A percentile compares a stretch with the other conserved stretches of the same genome.
phyloP scores from a whole-genome alignment of 805 yeast species.

The Kodamaea jinghongensis region DNA sequence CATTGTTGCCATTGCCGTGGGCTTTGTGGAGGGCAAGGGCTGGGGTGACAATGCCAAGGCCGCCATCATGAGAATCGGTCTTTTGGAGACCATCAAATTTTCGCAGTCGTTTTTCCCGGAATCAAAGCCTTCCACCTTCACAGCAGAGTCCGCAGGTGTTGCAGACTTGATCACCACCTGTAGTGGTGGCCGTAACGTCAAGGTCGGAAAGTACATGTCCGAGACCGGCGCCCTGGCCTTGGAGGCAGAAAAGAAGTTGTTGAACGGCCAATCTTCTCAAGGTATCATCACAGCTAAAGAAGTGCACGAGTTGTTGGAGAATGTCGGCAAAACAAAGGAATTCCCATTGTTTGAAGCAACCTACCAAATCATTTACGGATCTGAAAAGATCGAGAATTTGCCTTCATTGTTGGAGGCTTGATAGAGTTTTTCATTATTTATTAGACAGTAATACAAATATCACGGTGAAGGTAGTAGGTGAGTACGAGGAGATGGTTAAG shows the following conservation, averaged over 20 bases:
- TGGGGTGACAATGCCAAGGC: conserved; percentile 52
- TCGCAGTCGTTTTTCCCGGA: conserved; percentile 37
- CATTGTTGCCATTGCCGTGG: conserved; percentile 45
- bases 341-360: conserved; percentile 48
- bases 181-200: conserved; percentile 47
- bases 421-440: conserved; percentile 5
- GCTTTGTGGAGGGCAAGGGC: conserved; percentile 46
- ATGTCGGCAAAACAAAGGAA: conserved; percentile 30
- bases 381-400: conserved; percentile 40
- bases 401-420: conserved; percentile 36
- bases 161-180: conserved; percentile 49
- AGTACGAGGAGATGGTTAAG: no score
- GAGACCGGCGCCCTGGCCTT: conserved; percentile 40
- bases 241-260: conserved; percentile 43
- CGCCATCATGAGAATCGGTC: conserved; percentile 47
- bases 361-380: conserved; percentile 41
- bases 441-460: conserved; percentile 1
- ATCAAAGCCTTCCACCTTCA: conserved; percentile 36
- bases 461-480: no score
- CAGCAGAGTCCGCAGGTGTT: conserved; percentile 46
- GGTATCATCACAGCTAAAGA: conserved; percentile 47
- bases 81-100: conserved; percentile 42
- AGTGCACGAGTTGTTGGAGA: conserved; percentile 44
- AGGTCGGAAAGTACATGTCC: conserved; percentile 46
- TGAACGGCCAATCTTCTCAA: conserved; percentile 47